A percentile compares a stretch with the other conserved stretches of the same genome.
Evolutionary conservation across 495 filamentous ascomycete species (phyloP).

Genomic region (Penicillium robsamsonii): DNA sequence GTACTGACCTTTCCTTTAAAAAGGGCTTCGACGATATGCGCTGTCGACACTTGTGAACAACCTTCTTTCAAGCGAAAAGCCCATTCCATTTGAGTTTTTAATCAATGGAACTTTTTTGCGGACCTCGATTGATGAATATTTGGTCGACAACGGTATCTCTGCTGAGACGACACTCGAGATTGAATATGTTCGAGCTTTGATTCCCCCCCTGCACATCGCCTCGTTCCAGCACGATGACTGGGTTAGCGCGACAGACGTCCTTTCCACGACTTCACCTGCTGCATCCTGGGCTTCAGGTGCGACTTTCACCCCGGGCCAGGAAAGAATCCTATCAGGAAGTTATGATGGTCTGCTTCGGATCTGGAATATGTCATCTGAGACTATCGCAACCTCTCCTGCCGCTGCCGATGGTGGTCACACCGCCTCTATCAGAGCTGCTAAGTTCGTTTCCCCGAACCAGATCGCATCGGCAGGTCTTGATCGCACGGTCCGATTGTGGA

Average conservation of each 20-base stretch:
- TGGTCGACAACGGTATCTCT: slow-evolving; percentile 79
- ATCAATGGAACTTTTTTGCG: slow-evolving; percentile 88
- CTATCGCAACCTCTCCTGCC: slow-evolving; percentile 65
- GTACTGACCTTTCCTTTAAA: slow-evolving; percentile 16
- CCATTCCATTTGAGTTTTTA: slow-evolving; percentile 94
- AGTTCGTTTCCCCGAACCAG: slow-evolving; percentile 71
- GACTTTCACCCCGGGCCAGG: slow-evolving; percentile 47
- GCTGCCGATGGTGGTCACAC: slow-evolving; percentile 67
- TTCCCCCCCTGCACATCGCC: slow-evolving; percentile 81
- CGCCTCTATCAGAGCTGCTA: slow-evolving; percentile 72
- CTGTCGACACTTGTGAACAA: slow-evolving; percentile 93
- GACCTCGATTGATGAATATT: slow-evolving; percentile 84
- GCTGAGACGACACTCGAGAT: slow-evolving; percentile 81
- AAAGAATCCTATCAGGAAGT: slow-evolving; percentile 79
- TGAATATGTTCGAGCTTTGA: slow-evolving; percentile 87
- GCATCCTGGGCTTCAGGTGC: slow-evolving; percentile 52
- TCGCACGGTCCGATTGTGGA: slow-evolving; percentile 81
- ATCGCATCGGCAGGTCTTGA: slow-evolving; percentile 81
- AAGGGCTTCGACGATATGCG: slow-evolving; percentile 82
- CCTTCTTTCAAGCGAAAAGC: slow-evolving; percentile 71
- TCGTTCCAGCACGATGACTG: slow-evolving; percentile 96
- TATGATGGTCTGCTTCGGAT: slow-evolving; percentile 86
- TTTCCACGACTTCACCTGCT: slow-evolving; percentile 63
- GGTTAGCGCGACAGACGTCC: slow-evolving; percentile 88
- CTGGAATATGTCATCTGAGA: slow-evolving; percentile 83